Evolutionary conservation across 2,329 filamentous ascomycete genomes (phyloP).

Genomic region (Cytospora leucostoma): DNA sequence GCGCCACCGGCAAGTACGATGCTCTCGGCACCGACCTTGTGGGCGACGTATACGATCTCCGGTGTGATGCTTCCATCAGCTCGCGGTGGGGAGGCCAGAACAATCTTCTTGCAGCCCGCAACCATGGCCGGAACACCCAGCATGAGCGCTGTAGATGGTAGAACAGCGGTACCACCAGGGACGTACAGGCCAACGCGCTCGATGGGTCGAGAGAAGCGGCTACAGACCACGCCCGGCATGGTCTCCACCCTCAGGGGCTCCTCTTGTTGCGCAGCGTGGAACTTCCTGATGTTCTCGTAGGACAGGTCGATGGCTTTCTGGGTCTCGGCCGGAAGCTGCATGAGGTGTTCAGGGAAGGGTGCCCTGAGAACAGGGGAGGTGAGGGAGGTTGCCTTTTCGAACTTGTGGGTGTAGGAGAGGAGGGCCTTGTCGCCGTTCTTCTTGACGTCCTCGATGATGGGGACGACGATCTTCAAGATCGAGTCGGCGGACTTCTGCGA

Average conservation of each 20-base stretch:
- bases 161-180: slow-evolving; percentile 93
- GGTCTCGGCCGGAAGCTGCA: slow-evolving; percentile 82
- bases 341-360: slow-evolving; percentile 81
- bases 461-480: slow-evolving; percentile 86
- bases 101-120: slow-evolving; percentile 92
- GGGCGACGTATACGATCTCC: slow-evolving; percentile 95
- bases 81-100: slow-evolving; percentile 88
- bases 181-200: slow-evolving; percentile 97
- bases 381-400: slow-evolving; percentile 91
- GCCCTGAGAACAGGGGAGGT: slow-evolving; percentile 87
- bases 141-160: slow-evolving; percentile 97
- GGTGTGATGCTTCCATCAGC: slow-evolving; percentile 88
- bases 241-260: slow-evolving; percentile 86
- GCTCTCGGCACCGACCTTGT: slow-evolving; percentile 94
- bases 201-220: slow-evolving; percentile 87
- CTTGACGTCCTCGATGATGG: slow-evolving; percentile 88
- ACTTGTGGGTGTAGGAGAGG: slow-evolving; percentile 93
- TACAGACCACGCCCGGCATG: slow-evolving; percentile 96
- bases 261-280: slow-evolving; percentile 88
- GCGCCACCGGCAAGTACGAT: slow-evolving; percentile 95
- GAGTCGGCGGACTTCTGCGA: slow-evolving; percentile 94
- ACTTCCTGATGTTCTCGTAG: slow-evolving; percentile 90
- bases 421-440: slow-evolving; percentile 83
- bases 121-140: slow-evolving; percentile 97
- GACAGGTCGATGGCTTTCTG: slow-evolving; percentile 91